phyloP scores from a whole-genome alignment of 371 early-diverging fungal species.

The Smittium culicis region DNA sequence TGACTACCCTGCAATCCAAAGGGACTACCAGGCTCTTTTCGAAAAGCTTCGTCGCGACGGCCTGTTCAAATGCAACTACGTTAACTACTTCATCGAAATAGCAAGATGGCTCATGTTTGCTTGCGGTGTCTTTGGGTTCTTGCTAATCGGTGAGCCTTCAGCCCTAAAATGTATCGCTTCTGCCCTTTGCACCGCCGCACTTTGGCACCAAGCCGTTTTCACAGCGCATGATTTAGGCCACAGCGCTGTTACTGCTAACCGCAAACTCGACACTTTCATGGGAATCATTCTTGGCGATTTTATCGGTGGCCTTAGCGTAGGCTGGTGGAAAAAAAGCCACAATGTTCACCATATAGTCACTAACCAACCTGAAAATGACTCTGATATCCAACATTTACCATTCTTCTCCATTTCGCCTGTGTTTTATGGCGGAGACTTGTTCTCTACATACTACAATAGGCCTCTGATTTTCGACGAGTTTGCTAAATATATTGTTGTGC shows the following conservation, averaged over 20 bases:
- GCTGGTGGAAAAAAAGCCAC: slow-evolving; percentile 95
- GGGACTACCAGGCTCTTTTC: slow-evolving; percentile 51
- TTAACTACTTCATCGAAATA: slow-evolving; percentile 58
- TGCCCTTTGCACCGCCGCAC: slow-evolving; percentile 45
- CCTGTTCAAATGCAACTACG: slow-evolving; percentile 57
- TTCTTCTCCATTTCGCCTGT: slow-evolving; percentile 78
- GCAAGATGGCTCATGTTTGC: slow-evolving; percentile 49
- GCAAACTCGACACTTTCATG: slow-evolving; percentile 57
- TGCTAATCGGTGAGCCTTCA: slow-evolving; percentile 39
- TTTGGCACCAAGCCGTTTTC: slow-evolving; percentile 91
- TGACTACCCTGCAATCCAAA: slow-evolving; percentile 35
- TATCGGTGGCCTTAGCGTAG: slow-evolving; percentile 75
- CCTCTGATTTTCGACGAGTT: slow-evolving; percentile 62
- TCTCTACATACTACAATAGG: slow-evolving; percentile 83
- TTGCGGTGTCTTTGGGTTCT: slow-evolving; percentile 43
- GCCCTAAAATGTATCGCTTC: slow-evolving; percentile 37
- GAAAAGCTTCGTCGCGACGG: slow-evolving; percentile 42
- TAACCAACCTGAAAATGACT: slow-evolving; percentile 83
- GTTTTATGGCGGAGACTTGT: slow-evolving; percentile 56
- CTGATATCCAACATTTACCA: slow-evolving; percentile 93
- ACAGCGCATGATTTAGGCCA: slow-evolving; percentile 91
- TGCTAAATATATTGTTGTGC: slow-evolving; percentile 53
- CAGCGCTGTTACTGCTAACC: slow-evolving; percentile 68
- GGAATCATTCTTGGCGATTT: slow-evolving; percentile 70
- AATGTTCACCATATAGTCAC: slow-evolving; percentile 88